phyloP scores from a whole-genome alignment of 345 rosid genomes.

The Lumnitzera littorea region DNA sequence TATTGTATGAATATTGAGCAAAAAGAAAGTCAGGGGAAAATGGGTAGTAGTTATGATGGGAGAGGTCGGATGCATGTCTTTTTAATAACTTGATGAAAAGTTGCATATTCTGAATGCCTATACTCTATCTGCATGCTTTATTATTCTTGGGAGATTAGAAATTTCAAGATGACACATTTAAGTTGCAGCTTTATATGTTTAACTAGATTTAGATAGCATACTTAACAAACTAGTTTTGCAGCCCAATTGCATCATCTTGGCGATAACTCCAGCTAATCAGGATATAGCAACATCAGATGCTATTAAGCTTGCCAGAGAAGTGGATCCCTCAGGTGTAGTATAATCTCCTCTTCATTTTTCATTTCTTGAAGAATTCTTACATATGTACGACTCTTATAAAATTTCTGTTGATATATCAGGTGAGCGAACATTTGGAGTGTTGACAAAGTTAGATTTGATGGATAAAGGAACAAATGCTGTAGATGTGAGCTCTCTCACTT shows the following conservation, averaged over 20 bases:
- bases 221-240: constrained; percentile 18
- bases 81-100: no score
- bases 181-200: not conserved
- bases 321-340: constrained; percentile 70
- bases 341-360: constrained; percentile 4
- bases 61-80: no score
- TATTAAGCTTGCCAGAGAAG: constrained; percentile 80
- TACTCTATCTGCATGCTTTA: no score
- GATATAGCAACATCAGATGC: constrained; percentile 98
- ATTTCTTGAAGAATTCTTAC: not conserved
- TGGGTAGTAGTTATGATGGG: no score
- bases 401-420: constrained; percentile 29
- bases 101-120: no score
- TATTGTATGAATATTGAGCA: no score
- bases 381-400: not conserved
- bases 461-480: constrained; percentile 96
- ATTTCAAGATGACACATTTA: no score
- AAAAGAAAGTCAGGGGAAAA: no score
- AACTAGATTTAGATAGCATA: not conserved
- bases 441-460: constrained; percentile 96
- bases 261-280: constrained; percentile 97
- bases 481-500: constrained; percentile 43
- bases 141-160: no score
- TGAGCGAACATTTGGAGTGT: constrained; percentile 94
- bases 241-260: constrained; percentile 88